Conservation (phyloP, 2,329 filamentous ascomycete genomes). For the Trichoderma cornu-damae region DNA sequence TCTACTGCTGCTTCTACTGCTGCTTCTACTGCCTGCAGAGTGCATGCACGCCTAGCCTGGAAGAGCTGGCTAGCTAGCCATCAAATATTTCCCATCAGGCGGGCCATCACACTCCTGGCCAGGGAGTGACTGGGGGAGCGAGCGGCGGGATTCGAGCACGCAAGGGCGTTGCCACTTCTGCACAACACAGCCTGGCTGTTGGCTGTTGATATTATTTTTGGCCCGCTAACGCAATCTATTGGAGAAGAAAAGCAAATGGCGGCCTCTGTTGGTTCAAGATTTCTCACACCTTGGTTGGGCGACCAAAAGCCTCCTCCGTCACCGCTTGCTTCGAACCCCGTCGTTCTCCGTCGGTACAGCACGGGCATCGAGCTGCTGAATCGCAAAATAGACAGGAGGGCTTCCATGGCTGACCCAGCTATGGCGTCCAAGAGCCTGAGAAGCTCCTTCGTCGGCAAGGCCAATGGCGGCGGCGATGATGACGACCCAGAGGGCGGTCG, state of each 20-base stretch:
- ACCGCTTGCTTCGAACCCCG: constrained; percentile 18
- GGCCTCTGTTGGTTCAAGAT: constrained; percentile 6
- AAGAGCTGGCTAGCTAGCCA: not conserved
- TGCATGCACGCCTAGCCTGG: not conserved
- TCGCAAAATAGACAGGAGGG: not conserved
- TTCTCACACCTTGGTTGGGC: constrained; percentile 16
- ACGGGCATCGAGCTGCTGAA: constrained; percentile 3
- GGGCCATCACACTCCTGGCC: not conserved
- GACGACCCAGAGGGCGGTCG: constrained; percentile 15
- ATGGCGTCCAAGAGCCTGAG: not conserved
- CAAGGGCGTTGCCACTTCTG: constrained; percentile 14
- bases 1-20: not conserved
- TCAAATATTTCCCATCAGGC: not conserved
- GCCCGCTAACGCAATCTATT: not conserved
- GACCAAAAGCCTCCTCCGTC: constrained; percentile 19
- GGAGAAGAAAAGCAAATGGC: constrained; percentile 8
- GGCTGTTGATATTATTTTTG: not conserved
- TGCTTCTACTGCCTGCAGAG: not conserved
- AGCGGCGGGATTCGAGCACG: constrained; percentile 9
- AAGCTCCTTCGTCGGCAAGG: not conserved
- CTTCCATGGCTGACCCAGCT: not conserved
- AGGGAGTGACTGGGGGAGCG: not conserved
- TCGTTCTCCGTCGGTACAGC: constrained; percentile 18
- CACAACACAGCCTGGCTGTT: constrained; percentile 1
- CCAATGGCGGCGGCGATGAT: not conserved